phyloP scores from a whole-genome alignment of 2,329 filamentous ascomycete species.

The Clarireedia monteithiana region DNA sequence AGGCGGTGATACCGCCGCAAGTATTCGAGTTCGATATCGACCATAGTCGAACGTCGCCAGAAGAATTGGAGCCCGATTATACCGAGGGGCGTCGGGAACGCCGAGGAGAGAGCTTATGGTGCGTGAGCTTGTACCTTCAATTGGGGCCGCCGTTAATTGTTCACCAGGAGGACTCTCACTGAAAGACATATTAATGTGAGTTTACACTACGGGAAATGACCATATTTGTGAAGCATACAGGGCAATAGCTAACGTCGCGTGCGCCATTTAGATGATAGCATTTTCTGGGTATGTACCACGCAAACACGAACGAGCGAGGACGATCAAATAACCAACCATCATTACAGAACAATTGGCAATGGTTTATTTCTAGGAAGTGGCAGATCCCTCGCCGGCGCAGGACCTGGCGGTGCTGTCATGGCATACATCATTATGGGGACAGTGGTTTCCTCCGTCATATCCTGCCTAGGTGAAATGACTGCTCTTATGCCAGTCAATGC shows the following conservation, averaged over 20 bases:
- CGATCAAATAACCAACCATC: slow-evolving; percentile 6
- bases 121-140: slow-evolving; percentile 1
- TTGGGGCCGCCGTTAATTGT: slow-evolving; percentile 8
- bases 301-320: not conserved
- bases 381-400: slow-evolving; percentile 33
- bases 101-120: slow-evolving; percentile 26
- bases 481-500: slow-evolving; percentile 35
- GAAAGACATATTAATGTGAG: slow-evolving; percentile 35
- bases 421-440: slow-evolving; percentile 36
- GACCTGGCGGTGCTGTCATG: slow-evolving; percentile 34
- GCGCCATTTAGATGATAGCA: slow-evolving; percentile 33
- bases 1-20: slow-evolving; percentile 20
- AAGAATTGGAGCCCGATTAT: slow-evolving; percentile 18
- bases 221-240: not conserved
- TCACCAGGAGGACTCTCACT: slow-evolving; percentile 32
- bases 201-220: not conserved
- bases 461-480: slow-evolving; percentile 35
- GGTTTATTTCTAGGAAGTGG: slow-evolving; percentile 36
- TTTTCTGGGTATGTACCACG: slow-evolving; percentile 33
- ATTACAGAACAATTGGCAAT: slow-evolving; percentile 33
- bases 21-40: slow-evolving; percentile 20
- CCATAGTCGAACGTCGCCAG: slow-evolving; percentile 13
- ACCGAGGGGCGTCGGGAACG: slow-evolving; percentile 22
- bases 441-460: slow-evolving; percentile 36
- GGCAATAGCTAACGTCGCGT: slow-evolving; percentile 5